Base-by-base conservation (phyloP, 306 rosid genomes). In the Inga oerstediana region DNA sequence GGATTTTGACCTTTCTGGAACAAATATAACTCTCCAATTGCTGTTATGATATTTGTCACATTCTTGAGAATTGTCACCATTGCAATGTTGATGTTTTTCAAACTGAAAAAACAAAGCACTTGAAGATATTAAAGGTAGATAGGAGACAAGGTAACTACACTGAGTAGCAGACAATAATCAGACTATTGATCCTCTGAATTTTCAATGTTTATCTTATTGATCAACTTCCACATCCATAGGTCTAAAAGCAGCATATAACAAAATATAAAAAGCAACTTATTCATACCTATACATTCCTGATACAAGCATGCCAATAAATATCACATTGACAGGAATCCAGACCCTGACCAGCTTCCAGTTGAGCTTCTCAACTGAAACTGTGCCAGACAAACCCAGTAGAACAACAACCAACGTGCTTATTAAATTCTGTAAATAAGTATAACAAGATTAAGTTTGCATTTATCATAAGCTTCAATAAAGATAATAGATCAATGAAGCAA, bases 21-120 rank as follows among this genome's bases (percentile, higher is more conserved):
- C 77, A 92, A 46, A 84, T 90, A 93, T 58, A 92, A 76, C 82
- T 95, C 98, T 56, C 98, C 98, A 61, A 95, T 30, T 79, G 98
- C 99, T 32, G 99, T 92, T 74, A 93, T 27, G 80, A 92, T 91
- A 84, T 93, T 95, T 32, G 99, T 93, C 88, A 92, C 79, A 84
- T 93, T 93, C 92, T 95, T 95, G 90, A 95, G 91, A 88, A 93
- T 86, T 70, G 98, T 95, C 91, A 95, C 98, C 98, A 93, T 95
- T 81, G 99, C 99, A 62, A 95, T 89, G 81, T 93, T 95, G 81
- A 92, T 90, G 80, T 84, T 82, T 84, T 92, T 95, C 93, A 93
- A 85, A 93, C 97, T 93, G 98, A 79, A 84, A 88, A 67, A 48
- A 80, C 80, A 71, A 64, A 35, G 49, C 51, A 80, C 58, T 80